Evolutionary conservation across 2,329 filamentous ascomycete species (phyloP), one percentile per base, ranked within the genome.

Genomic region (Drechmeria coniospora): DNA sequence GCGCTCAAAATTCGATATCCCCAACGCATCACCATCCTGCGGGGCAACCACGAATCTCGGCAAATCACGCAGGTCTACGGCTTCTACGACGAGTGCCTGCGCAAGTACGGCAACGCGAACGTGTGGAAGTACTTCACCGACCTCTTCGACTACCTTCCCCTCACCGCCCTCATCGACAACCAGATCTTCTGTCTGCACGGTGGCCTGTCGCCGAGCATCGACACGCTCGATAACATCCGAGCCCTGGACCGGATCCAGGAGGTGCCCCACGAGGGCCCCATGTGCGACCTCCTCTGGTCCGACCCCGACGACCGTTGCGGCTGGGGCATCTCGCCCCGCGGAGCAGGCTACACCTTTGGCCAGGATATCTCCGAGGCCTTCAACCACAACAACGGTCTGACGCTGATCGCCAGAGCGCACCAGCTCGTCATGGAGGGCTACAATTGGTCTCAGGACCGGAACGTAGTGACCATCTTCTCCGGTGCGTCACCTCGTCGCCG

Each of bases 71-170:
- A 95, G 57, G 90, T 98, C 33, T 98, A 98, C 54, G 90, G 90
- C 36, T 98, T 98, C 63, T 98, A 98, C 63, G 90, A 95, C 54
- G 90, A 98, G 57, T 98, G 90, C 54, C 73, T 95, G 45, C 81
- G 86, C 53, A 98, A 98, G 63, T 98, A 98, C 53, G 90, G 90
- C 54, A 95, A 94, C 50, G 87, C 90, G 36, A 95, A 93, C 44
- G 90, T 98, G 38, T 98, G 90, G 90, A 94, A 94, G 65, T 94
- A 83, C 53, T 98, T 93, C 54, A 94, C 86, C 50, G 87, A 98
- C 56, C 77, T 98, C 30, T 98, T 98, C 61, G 90, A 98, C 61
- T 98, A 90, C 62, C 80, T 98, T 21, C 87, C 90, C 40, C 73
- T 98, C 42, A 94, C 87, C 39, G 90, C 90, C 43, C 74, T 98